Evolutionary conservation across 495 filamentous ascomycete genomes (phyloP).

Genomic region (Aspergillus affinis): DNA sequence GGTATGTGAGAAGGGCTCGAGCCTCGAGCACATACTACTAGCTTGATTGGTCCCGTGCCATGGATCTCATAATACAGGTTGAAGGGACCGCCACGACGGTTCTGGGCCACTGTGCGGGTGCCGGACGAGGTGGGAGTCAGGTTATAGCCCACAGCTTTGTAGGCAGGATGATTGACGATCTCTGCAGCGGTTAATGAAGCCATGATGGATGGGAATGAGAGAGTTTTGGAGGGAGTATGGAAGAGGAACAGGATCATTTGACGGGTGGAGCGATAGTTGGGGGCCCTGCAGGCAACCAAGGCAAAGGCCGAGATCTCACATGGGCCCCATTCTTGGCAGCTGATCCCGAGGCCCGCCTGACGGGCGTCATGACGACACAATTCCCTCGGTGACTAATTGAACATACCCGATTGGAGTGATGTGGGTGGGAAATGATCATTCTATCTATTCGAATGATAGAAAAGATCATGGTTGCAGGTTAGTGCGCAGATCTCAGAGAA

Average conservation of each 20-base stretch:
- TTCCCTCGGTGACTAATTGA: too few species aligned
- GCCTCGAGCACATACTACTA: slow-evolving; percentile 60
- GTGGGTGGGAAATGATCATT: too few species aligned
- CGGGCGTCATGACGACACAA: too few species aligned
- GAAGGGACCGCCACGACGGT: slow-evolving; percentile 63
- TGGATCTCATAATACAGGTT: slow-evolving; percentile 77
- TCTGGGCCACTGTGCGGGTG: slow-evolving; percentile 57
- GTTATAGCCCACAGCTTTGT: slow-evolving; percentile 56
- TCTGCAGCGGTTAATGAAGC: slow-evolving; percentile 43
- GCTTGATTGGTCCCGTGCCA: slow-evolving; percentile 65
- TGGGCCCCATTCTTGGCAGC: not conserved
- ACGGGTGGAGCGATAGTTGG: not conserved
- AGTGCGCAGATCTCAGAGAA: too few species aligned
- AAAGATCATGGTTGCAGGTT: too few species aligned
- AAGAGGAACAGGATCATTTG: not conserved
- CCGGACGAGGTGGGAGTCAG: slow-evolving; percentile 60
- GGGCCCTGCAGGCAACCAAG: not conserved
- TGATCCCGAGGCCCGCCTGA: too few species aligned
- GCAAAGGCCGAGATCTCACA: not conserved
- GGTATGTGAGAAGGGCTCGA: not conserved
- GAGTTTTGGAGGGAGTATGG: not conserved
- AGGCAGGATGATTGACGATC: slow-evolving; percentile 51
- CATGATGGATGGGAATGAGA: slow-evolving; percentile 11
- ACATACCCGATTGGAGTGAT: too few species aligned
- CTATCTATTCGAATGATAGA: too few species aligned